Evolutionary conservation across 2,329 filamentous ascomycete genomes (phyloP), one percentile per base, ranked within the genome.

Genomic region (Aspergillus pseudoglaucus): DNA sequence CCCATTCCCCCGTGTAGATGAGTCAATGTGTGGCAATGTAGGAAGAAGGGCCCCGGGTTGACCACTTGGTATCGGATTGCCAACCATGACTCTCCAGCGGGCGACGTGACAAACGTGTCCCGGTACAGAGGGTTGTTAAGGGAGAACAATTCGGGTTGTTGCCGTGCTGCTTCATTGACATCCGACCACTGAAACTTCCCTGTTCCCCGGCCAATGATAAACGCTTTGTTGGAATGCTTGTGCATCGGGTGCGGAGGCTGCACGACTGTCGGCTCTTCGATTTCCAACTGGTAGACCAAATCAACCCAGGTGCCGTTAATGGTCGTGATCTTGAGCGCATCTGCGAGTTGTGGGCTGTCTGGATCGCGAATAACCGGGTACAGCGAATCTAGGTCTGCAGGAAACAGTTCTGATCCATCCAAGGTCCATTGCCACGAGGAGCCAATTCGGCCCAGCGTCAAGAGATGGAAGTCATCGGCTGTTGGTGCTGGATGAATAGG

Each of bases 1-100:
- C 67, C 68, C 74, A 78, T 77, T 0, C 73, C 74, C 1, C 73
- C 73, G 20, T 62, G 61, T 41, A 76, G 54, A 60, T 79, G 75
- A 6, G 65, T 68, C 52, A 74, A 65, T 15, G 77, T 71, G 57
- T 78, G 75, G 50, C 75, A 78, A 58, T 78, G 75, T 39, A 79
- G 52, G 43, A 78, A 56, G 48, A 69, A 77, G 0, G 73, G 67
- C 0, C 75, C 74, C 0, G 75, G 72, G 47, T 73, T 75, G 0
- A 65, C 59, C 1, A 71, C 70, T 41, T 74, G 68, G 48, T 78
- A 78, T 33, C 74, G 52, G 14, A 76, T 52, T 0, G 67, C 71
- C 40, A 73, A 57, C 74, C 73, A 77, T 3, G 55, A 57, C 2
- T 65, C 61, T 1, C 60, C 61, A 7, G 47, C 49, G 7, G 54